phyloP scores from a whole-genome alignment of 495 filamentous ascomycete genomes.

The Platismatia glauca region DNA sequence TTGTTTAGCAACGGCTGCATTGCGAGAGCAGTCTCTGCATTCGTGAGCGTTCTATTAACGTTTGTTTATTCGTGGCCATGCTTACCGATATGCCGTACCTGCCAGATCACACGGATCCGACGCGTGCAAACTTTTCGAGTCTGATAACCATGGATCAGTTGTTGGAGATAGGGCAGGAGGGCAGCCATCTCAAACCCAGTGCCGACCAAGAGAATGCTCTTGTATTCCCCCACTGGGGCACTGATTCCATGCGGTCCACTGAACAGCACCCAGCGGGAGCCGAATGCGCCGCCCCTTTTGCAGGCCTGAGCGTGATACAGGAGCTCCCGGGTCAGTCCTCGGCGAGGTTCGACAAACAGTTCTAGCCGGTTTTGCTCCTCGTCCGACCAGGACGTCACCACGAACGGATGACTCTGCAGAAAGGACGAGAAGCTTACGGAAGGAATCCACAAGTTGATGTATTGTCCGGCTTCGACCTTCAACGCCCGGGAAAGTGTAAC shows the following conservation, averaged over 20 bases:
- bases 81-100: slow-evolving; percentile 15
- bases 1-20: neutral
- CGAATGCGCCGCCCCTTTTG: neutral
- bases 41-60: neutral
- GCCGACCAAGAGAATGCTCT: slow-evolving; percentile 28
- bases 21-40: neutral
- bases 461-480: slow-evolving; percentile 31
- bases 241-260: slow-evolving; percentile 29
- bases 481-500: slow-evolving; percentile 17
- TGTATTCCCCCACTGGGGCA: slow-evolving; percentile 25
- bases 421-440: slow-evolving; percentile 29
- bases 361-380: slow-evolving; percentile 26
- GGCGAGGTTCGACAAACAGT: slow-evolving; percentile 20
- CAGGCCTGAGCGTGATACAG: neutral
- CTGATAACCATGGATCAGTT: slow-evolving; percentile 30
- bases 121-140: slow-evolving; percentile 21
- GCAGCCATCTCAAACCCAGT: slow-evolving; percentile 26
- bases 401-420: slow-evolving; percentile 35
- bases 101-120: slow-evolving; percentile 31
- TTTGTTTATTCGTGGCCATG: neutral
- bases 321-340: slow-evolving; percentile 7
- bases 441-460: slow-evolving; percentile 35
- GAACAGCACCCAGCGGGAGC: neutral
- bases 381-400: slow-evolving; percentile 30
- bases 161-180: slow-evolving; percentile 27